Base-by-base conservation (phyloP, 2,329 filamentous ascomycete species). In the Podosphaera aphanis region DNA sequence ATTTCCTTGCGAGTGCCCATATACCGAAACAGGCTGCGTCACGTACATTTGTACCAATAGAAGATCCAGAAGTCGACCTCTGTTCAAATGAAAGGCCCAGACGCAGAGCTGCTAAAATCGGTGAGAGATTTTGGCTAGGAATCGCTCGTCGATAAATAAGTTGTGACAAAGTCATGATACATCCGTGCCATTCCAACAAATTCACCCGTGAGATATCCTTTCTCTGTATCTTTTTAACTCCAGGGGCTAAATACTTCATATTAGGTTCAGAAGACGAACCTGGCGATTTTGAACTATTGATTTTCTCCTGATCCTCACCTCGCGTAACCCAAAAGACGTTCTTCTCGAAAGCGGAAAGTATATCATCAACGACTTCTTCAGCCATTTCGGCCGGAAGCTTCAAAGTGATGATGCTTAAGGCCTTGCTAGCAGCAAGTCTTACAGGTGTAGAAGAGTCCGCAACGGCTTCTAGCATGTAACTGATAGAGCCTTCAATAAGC, bases 1-100 rank as follows among this genome's bases (percentile, higher is more conserved):
- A 98, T 46, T 88, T 78, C 46, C 90, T 73, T 19, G 88, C 83
- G 6, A 95, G 61, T 1, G 86, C 81, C 90, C 90, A 98, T 20
- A 95, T 79, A 5, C 90, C 90, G 59, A 95, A 98, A 59, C 86
- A 94, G 2, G 90, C 84, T 11, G 90, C 88, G 63, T 98, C 90
- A 41, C 90, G 75, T 15, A 98, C 86, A 53, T 92, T 93, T 1
- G 83, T 79, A 1, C 90, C 90, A 10, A 88, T 68, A 2, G 83
- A 86, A 11, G 72, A 76, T n/a, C 90, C 88, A 2, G 83, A 84
- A 0, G 83, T 73, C 40, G 79, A 82, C 48, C 86, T 73, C 56
- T 93, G 84, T 60, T 98, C 86, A 57, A 95, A 98, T 0, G 77
- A 76, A 21, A 95, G 66, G 0, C 84, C 86, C 8, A 82, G 71